Base-by-base conservation (phyloP, 1,284 basidiomycete species). In the Ustilago crameri region DNA sequence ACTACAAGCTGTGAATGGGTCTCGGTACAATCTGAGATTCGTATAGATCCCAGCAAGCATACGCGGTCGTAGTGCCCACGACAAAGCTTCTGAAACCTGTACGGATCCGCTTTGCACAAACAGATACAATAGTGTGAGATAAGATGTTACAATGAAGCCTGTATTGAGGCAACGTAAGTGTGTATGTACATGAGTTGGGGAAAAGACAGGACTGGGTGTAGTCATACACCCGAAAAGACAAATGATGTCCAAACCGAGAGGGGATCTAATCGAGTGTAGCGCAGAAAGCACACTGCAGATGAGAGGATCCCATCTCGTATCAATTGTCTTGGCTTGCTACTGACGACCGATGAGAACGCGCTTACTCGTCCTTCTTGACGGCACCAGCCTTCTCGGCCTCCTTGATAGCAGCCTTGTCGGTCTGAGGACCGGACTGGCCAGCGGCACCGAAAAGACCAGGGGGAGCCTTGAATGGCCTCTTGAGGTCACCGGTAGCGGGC, bases 381-480 rank as follows among this genome's bases (percentile, higher is more conserved):
- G 88, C 86, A 58, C 88, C 87, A 38, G 84, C 83, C 86, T 93
- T 93, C 86, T 95, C 93, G 35, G 93, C 93, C 79, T 91, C 91
- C 73, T 92, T 88, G 82, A 94, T 91, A 49, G 90, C 87, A 14
- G 93, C 93, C 64, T 89, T 90, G 84, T 95, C 92, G 14, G 93
- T 92, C 83, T 89, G 88, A 30, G 92, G 75, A 17, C 75, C 79
- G 17, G 51, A 22, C 46, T 64, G 64, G 14, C 63, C 68, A 35
- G 61, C 63, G 24, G 59, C 88, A 79, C 83, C 89, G 87, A 86
- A 79, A 90, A 91, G 70, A 93, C 90, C 84, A 91, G 86, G 63
- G 14, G 84, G 83, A n/a, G 87, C 86, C 85, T 93, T 93, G 89
- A 95, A 97, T 1, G 95, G 95, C 74, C 95, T 87, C 86, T 93